Evolutionary conservation across 768 basidiomycete genomes (phyloP).

Genomic region (Collybiopsis luxurians): DNA sequence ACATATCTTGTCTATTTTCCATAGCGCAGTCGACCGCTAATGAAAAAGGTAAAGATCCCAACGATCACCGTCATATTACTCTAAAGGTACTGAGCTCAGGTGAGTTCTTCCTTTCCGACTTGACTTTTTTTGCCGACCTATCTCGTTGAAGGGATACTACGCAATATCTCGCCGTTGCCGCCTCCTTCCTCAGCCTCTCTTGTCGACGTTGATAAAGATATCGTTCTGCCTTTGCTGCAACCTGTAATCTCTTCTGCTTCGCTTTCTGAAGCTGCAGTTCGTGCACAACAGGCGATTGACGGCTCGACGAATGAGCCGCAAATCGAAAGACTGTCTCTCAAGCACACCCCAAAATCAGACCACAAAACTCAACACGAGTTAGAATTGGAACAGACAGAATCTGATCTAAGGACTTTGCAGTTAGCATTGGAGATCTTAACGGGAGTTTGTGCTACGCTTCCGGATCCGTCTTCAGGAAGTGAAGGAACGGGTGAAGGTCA

Average conservation of each 20-base stretch:
- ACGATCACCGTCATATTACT: constrained; percentile 47
- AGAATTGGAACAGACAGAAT: constrained; percentile 73
- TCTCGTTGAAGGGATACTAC: constrained; percentile 58
- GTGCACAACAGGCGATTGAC: constrained; percentile 49
- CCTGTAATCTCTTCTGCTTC: constrained; percentile 63
- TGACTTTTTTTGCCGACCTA: background rate
- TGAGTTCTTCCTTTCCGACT: constrained; percentile 23
- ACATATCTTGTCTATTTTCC: constrained; percentile 62
- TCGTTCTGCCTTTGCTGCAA: constrained; percentile 68
- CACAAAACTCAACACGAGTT: constrained; percentile 67
- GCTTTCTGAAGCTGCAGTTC: constrained; percentile 45
- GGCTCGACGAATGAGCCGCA: constrained; percentile 47
- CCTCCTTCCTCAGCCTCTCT: constrained; percentile 60
- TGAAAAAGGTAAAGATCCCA: constrained; percentile 37
- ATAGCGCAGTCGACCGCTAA: constrained; percentile 46
- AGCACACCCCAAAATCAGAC: constrained; percentile 71
- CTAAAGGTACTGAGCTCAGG: constrained; percentile 73
- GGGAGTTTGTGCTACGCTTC: constrained; percentile 82
- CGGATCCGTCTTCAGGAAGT: constrained; percentile 58
- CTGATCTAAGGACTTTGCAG: constrained; percentile 67
- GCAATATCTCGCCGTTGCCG: constrained; percentile 75
- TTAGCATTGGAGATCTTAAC: constrained; percentile 88
- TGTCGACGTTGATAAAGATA: constrained; percentile 67
- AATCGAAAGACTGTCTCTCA: constrained; percentile 56
- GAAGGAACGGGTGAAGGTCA: constrained; percentile 28